Evolutionary conservation across 202 grass and related monocot species (phyloP).

Genomic region (Brachypodium distachyon): DNA sequence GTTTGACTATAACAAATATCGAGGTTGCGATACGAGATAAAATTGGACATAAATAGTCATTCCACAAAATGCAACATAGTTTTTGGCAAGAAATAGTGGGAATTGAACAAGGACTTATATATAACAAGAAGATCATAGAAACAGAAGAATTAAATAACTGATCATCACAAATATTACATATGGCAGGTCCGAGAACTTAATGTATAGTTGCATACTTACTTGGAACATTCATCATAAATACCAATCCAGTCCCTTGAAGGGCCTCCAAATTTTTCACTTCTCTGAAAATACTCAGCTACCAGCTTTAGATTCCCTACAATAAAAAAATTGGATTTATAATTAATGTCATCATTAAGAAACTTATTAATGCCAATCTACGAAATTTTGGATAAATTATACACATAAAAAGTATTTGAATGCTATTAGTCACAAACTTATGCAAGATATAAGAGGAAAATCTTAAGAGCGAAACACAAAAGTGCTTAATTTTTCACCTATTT

Average conservation of each 20-base stretch:
- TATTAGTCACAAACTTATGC: background rate
- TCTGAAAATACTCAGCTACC: constrained; percentile 90
- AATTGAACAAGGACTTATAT: background rate
- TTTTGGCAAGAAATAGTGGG: background rate
- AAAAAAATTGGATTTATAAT: background rate
- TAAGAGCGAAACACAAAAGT: background rate
- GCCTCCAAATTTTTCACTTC: constrained; percentile 77
- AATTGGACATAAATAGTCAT: background rate
- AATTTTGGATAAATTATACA: background rate
- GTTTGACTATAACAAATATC: background rate
- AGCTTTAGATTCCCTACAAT: constrained; percentile 73
- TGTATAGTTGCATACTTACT: constrained; percentile 59
- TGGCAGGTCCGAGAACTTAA: background rate
- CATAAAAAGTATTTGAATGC: background rate
- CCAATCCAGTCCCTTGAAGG: constrained; percentile 88
- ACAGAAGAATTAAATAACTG: background rate
- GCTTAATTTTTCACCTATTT: background rate
- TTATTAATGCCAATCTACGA: background rate
- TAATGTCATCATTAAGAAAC: background rate
- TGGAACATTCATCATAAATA: constrained; percentile 98
- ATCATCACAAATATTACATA: background rate
- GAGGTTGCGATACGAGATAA: background rate
- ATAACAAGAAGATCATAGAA: background rate
- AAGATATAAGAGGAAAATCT: background rate
- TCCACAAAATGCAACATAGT: background rate